Evolutionary conservation across 257 asterid genomes (phyloP).

Genomic region (Vinca minor): DNA sequence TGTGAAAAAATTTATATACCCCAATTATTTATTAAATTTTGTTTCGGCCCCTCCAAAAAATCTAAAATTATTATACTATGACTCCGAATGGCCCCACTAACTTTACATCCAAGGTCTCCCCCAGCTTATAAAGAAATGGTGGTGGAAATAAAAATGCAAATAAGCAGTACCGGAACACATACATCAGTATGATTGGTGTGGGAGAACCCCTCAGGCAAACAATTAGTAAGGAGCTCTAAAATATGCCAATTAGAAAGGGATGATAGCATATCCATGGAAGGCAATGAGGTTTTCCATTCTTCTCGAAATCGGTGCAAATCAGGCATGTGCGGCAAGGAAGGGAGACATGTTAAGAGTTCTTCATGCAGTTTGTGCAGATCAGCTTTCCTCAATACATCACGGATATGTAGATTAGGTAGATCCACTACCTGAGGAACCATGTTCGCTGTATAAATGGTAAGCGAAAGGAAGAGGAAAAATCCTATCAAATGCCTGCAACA

Average conservation of each 20-base stretch:
- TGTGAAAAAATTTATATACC: too few relatives aligned
- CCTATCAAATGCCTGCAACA: slow-evolving; percentile 94
- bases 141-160: slow-evolving; percentile 10
- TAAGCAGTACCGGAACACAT: slow-evolving; percentile 55
- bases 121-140: slow-evolving; percentile 3
- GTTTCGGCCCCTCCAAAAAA: too few relatives aligned
- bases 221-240: slow-evolving; percentile 59
- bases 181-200: slow-evolving; percentile 54
- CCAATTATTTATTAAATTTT: too few relatives aligned
- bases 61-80: too few relatives aligned
- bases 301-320: slow-evolving; percentile 55
- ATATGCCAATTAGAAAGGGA: slow-evolving; percentile 72
- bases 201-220: slow-evolving; percentile 65
- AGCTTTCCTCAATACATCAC: slow-evolving; percentile 58
- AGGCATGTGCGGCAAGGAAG: slow-evolving; percentile 73
- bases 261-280: slow-evolving; percentile 43
- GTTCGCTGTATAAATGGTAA: slow-evolving; percentile 86
- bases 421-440: slow-evolving; percentile 69
- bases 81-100: too few relatives aligned
- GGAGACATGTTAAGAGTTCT: slow-evolving; percentile 61
- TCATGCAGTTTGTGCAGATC: slow-evolving; percentile 62
- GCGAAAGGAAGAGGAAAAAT: slow-evolving; percentile 79
- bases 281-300: slow-evolving; percentile 44
- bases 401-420: too few relatives aligned
- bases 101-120: too few relatives aligned